Evolutionary conservation across 2,329 filamentous ascomycete species (phyloP), one percentile per base, ranked within the genome.

Genomic region (Hypocrella siamensis): DNA sequence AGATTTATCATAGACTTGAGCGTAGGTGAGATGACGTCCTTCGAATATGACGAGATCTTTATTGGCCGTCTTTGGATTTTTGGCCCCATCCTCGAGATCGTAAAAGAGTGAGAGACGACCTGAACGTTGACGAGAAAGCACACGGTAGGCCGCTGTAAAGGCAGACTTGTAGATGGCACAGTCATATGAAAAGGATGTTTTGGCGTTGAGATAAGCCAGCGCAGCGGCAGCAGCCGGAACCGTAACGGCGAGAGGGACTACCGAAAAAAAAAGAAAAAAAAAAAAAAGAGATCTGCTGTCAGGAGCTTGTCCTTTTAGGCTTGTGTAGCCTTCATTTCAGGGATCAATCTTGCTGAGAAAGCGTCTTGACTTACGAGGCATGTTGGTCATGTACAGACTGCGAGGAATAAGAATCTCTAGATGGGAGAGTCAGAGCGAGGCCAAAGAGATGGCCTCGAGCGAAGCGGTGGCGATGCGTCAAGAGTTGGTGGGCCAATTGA

Each of bases 191-290:
- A 86, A 43, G 6, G 68, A 65, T 36, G 65, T 67, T 49, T 70
- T 75, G 26, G 79, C 84, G 47, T 90, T 83, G 42, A 88, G 53
- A 51, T 92, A 93, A 19, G 81, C 79, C n/a, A 79, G 58, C 4
- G 67, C 65, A 4, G 79, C 78, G 19, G 67, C 65, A 28, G 71
- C 66, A 12, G 76, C 76, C 14, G 79, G 73, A 18, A 66, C 58
- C 6, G 71, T 61, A 30, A 73, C 38, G 16, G 59, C 51, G 16
- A 74, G 52, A 28, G 71, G 67, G 26, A 70, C 65, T 71, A 35
- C n/a, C n/a, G n/a, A n/a, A n/a, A n/a, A n/a, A n/a, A n/a, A n/a
- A n/a, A n/a, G n/a, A n/a, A n/a, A n/a, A n/a, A n/a, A n/a, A n/a
- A n/a, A n/a, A n/a, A n/a, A n/a, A n/a, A n/a, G n/a, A n/a, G n/a